A percentile compares a stretch with the other conserved stretches of the same genome.
These are phyloP conservation scores for Galerina sulciceps DNA, from an alignment of 768 basidiomycete genomes.

Conservation along the genomic window DNA sequence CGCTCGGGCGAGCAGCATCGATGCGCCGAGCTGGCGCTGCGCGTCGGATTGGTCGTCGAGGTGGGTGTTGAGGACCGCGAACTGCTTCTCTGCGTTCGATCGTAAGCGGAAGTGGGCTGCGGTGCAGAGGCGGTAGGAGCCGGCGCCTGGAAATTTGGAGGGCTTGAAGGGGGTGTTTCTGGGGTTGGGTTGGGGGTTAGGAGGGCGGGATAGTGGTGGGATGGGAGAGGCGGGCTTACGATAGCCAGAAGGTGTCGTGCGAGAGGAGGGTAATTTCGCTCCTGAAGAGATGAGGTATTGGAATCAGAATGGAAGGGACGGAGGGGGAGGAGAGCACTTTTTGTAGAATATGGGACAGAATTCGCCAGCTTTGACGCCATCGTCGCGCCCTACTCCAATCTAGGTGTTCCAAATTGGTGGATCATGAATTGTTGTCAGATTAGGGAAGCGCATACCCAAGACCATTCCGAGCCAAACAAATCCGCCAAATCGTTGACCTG, in stretches of 20 bases:
- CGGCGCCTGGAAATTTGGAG: neutral
- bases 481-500: slow-evolving; percentile 61
- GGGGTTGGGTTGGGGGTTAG: neutral
- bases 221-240: slow-evolving; percentile 38
- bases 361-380: slow-evolving; percentile 59
- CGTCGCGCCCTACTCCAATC: slow-evolving; percentile 68
- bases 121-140: neutral
- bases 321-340: slow-evolving; percentile 30
- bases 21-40: slow-evolving; percentile 54
- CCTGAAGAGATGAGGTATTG: neutral
- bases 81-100: neutral
- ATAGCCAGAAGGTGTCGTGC: slow-evolving; percentile 49
- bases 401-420: slow-evolving; percentile 14
- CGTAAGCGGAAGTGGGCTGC: neutral
- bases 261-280: neutral
- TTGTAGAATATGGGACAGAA: slow-evolving; percentile 68
- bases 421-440: neutral
- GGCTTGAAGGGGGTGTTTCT: neutral
- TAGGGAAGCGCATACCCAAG: slow-evolving; percentile 42
- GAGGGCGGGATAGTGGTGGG: neutral
- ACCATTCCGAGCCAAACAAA: slow-evolving; percentile 58
- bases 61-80: slow-evolving; percentile 56
- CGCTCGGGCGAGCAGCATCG: slow-evolving; percentile 53
- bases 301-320: neutral
- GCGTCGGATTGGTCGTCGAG: slow-evolving; percentile 57